Conservation (phyloP, 2,329 filamentous ascomycete genomes). For the Monosporascus sp. region DNA sequence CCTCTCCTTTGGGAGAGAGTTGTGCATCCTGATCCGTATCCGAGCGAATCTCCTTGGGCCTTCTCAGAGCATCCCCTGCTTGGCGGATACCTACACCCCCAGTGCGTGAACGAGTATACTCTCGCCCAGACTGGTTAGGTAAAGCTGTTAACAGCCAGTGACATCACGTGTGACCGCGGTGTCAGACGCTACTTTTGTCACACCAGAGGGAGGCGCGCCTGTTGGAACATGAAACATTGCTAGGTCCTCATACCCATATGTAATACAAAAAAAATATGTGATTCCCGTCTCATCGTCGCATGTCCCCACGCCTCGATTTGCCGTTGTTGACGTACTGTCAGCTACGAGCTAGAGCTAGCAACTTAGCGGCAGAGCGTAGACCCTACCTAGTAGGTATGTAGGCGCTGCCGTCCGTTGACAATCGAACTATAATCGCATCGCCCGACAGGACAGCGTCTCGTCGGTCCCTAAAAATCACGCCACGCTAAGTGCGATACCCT, state of each 20-base stretch:
- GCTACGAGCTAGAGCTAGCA: constrained; percentile 6
- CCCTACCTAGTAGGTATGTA: too few species aligned
- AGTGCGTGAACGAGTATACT: constrained; percentile 21
- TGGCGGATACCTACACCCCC: constrained; percentile 23
- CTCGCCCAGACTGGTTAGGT: constrained; percentile 11
- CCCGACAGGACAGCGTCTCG: constrained; percentile 16
- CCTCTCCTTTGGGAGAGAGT: neutral
- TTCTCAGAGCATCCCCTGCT: constrained; percentile 14
- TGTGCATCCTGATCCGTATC: neutral
- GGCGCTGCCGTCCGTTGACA: neutral
- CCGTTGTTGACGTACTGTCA: constrained; percentile 12
- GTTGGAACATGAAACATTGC: neutral
- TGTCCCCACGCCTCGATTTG: constrained; percentile 3
- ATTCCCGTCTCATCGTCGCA: neutral
- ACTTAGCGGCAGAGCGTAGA: neutral
- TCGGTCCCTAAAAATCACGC: constrained; percentile 16
- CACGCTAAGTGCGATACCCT: constrained; percentile 14
- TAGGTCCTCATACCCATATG: neutral
- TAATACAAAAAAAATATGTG: neutral
- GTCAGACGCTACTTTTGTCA: constrained; percentile 12
- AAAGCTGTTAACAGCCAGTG: constrained; percentile 7
- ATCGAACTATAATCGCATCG: constrained; percentile 9
- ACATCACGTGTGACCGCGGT: constrained; percentile 17
- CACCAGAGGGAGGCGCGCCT: constrained; percentile 5
- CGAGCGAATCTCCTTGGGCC: neutral